These are phyloP conservation scores for Sutorius australiensis DNA, from an alignment of 768 basidiomycete genomes.

Conservation along the genomic window DNA sequence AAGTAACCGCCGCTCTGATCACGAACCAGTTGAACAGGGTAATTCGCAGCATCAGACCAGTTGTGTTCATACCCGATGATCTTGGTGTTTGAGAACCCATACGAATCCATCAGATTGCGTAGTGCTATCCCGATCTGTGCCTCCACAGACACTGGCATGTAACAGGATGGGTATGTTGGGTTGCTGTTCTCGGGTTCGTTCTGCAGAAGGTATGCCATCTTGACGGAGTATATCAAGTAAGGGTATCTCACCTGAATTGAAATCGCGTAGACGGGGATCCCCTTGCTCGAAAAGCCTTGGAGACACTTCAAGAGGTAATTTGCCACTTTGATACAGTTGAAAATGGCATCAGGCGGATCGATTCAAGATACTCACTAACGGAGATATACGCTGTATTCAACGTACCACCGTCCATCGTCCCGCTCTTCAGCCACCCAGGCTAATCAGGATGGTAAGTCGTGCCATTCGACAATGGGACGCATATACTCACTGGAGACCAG, in stretches of 20 bases:
- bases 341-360: background rate
- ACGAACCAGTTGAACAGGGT: slow-evolving; percentile 55
- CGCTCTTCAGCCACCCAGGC: slow-evolving; percentile 80
- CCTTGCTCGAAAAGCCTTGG: slow-evolving; percentile 62
- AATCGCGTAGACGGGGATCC: slow-evolving; percentile 60
- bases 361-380: slow-evolving; percentile 40
- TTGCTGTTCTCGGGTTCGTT: slow-evolving; percentile 54
- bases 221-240: background rate
- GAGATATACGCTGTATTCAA: slow-evolving; percentile 46
- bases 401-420: slow-evolving; percentile 65
- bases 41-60: slow-evolving; percentile 62
- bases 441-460: slow-evolving; percentile 22
- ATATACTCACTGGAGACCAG: slow-evolving; percentile 64
- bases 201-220: slow-evolving; percentile 29
- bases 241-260: slow-evolving; percentile 42
- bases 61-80: slow-evolving; percentile 73
- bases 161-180: slow-evolving; percentile 65
- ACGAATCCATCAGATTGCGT: slow-evolving; percentile 56
- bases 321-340: slow-evolving; percentile 45
- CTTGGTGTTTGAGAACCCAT: slow-evolving; percentile 56
- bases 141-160: slow-evolving; percentile 50
- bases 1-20: background rate
- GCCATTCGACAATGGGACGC: no score
- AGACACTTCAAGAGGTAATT: slow-evolving; percentile 69
- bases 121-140: slow-evolving; percentile 56